Base-by-base conservation (phyloP, 495 filamentous ascomycete species). In the Lophiostoma macrostomum region DNA sequence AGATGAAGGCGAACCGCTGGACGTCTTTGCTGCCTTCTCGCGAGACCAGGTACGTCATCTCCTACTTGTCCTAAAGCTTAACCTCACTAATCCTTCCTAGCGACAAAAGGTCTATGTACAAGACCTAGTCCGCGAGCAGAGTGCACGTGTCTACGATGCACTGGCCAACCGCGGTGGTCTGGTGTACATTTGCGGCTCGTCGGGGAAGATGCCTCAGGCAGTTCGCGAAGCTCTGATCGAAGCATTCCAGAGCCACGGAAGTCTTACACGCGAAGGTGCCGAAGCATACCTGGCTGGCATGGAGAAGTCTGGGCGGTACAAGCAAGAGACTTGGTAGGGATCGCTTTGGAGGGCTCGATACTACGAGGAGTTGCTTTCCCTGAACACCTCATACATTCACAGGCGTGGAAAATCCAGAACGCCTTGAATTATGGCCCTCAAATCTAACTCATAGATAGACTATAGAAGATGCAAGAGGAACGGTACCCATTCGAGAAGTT, bases 91-190 rank as follows among this genome's bases (percentile, higher is more conserved):
- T 13, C 8, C 8, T 22, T 1, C 27, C 5, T 37, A 68, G 64
- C 54, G 57, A 20, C 73, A 81, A 53, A 95, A 95, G 69, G 67
- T 86, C 23, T 99, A 99, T 63, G 91, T 99, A 8, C 93, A 99
- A 63, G 82, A 96, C 67, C 71, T 84, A 3, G 80, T 99, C 37
- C 77, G 83, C 0, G 69, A 82, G 61, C 70, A 88, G 14, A 77
- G 74, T 0, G 32, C 52, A 7, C 56, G 76, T 23, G 76, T 96
- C 4, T 84, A 77, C 60, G 63, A 76, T 3, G 64, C 83, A 24
- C 64, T 96, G 10, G 66, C 76, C 42, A 68, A 73, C 24, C 49
- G 70, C 22, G 50, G 67, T 0, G 87, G 81, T 0, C 73, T 80
- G 2, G 73, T 90, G 2, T 88, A 81, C 68, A 77, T 98, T 10